Conservation (phyloP, 1,284 basidiomycete species). For the Polyporus tsugae region DNA sequence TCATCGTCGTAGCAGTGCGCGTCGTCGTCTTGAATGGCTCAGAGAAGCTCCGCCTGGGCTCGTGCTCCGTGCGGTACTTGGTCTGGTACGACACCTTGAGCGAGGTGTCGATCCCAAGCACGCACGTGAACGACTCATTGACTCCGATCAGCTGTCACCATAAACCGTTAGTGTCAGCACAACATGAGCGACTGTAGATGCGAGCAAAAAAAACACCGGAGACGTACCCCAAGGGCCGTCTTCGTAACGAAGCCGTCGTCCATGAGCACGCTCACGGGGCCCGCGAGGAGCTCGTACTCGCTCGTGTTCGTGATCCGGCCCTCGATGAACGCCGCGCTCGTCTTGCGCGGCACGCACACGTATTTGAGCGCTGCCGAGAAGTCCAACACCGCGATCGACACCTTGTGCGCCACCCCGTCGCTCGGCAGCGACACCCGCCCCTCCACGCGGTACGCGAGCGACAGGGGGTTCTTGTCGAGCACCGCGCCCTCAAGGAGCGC, state of each 20-base stretch:
- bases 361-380: conserved; percentile 57
- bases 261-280: conserved; percentile 57
- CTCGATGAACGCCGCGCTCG: conserved; percentile 52
- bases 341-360: conserved; percentile 56
- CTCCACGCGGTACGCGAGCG: conserved; percentile 58
- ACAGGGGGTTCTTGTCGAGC: conserved; percentile 48
- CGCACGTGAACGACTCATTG: conserved; percentile 60
- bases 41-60: conserved; percentile 43
- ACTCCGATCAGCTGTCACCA: conserved; percentile 57
- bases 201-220: too few species aligned
- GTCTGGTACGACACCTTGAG: conserved; percentile 9
- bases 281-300: conserved; percentile 59
- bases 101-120: conserved; percentile 59
- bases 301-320: conserved; percentile 60
- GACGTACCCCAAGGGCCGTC: conserved; percentile 52
- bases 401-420: conserved; percentile 61
- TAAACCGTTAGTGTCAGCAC: neutral
- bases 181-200: too few species aligned
- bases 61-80: conserved; percentile 39
- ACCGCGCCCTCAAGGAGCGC: neutral
- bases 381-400: conserved; percentile 56
- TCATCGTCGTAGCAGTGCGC: conserved; percentile 51
- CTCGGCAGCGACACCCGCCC: conserved; percentile 58
- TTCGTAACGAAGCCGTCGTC: conserved; percentile 59
- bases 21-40: conserved; percentile 53